Base-by-base conservation (phyloP, 2,329 filamentous ascomycete species). In the Botrytis tulipae region DNA sequence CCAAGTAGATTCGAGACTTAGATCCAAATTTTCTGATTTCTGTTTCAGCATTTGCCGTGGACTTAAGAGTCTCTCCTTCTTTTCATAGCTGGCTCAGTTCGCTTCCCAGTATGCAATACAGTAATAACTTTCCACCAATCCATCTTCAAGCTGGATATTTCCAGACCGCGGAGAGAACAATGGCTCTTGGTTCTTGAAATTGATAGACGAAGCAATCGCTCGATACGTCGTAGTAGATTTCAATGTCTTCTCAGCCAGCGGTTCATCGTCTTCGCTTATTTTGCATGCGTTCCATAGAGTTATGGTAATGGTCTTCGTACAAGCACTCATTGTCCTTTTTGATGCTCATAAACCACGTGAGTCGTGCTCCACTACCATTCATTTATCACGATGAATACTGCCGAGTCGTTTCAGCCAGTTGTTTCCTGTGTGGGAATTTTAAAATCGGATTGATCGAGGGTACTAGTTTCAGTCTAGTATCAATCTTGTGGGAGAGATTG, bases 381-480 rank as follows among this genome's bases (percentile, higher is more conserved):
- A 4, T 54, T n/a, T 12, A 54, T 54, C 0, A 54, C 25, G 0
- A 54, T 0, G 0, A 12, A 54, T 0, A n/a, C 25, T 14, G n/a
- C 25, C 2, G 12, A n/a, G 0, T 1, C 12, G 10, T 10, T n/a
- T 3, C 3, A 14, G 48, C 12, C 25, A 12, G 22, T 51, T 51
- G 2, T n/a, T 2, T 51, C 22, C 14, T 4, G 4, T 51, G 25
- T 51, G 48, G 14, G 4, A 51, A 1, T n/a, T 48, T 6, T 12
- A 12, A 10, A 25, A n/a, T 14, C 5, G 12, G 5, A n/a, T 5
- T 51, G 48, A n/a, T 14, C 12, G 25, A 54, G 48, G 46, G 46
- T 48, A 8, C 46, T 48, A 10, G 9, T 9, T 48, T 22, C 20
- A 12, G 25, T 54, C 48, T 54, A 54, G 25, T 54, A 14, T 54